Evolutionary conservation across 306 rosid species (phyloP), one percentile per base, ranked within the genome.

Genomic region (Corylus americana): DNA sequence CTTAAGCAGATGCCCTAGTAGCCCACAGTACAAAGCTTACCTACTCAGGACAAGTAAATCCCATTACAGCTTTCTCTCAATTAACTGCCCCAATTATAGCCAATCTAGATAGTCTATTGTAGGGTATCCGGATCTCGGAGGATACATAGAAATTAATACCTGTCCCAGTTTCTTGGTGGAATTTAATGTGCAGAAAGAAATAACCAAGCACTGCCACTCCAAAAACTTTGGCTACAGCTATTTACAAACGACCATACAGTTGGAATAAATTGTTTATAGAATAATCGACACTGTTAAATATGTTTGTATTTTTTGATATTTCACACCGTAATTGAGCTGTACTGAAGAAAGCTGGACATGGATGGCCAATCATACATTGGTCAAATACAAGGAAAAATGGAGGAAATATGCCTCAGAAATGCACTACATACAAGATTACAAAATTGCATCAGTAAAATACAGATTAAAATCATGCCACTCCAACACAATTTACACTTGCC

Each of bases 401-500:
- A 25, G 50, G 62, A 76, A 79, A 63, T 44, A 13, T 67, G 54
- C 71, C 78, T 49, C 47, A 61, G 72, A 71, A 74, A 80, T 76
- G 76, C 62, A 55, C 85, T 83, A 85, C 86, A 78, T 76, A 86
- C 82, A 73, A 80, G 48, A 84, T 82, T 88, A 87, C 91, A 88
- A 89, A 92, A 89, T 86, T 88, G 85, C 85, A 77, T 78, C 74
- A 45, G 17, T 58, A 66, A 50, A 74, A 81, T 87, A 80, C 77
- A 76, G 11, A 49, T 59, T 81, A 85, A 88, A 78, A 77, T 73
- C 69, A 81, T 76, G 72, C 55, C 88, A 83, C 81, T 72, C 81
- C 84, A 81, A 64, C 69, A 82, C 88, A 81, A 88, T 85, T 87
- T 87, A 92, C 94, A 90, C 78, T 81, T 25, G 73, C 76, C 81